Evolutionary conservation across 805 yeast species (phyloP), one percentile per base, ranked within the genome.

Genomic region (Saccharomycopsis amapae): DNA sequence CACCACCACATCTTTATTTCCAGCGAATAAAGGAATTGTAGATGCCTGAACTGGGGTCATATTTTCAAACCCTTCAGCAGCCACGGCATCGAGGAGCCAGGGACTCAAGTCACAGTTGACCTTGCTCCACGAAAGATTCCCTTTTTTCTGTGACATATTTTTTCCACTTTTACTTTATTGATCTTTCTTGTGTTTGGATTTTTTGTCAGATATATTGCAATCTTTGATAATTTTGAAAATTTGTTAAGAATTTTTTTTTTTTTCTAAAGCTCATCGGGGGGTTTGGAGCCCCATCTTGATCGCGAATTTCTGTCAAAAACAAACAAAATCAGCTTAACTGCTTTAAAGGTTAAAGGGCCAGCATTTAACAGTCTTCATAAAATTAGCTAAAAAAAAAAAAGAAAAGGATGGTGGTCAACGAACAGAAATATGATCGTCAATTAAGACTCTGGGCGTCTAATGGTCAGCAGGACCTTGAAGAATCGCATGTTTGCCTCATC

Each of bases 31-130:
- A 0, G 98, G 98, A 41, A 93, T 84, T 0, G 94, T 81, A 0
- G 97, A 78, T 0, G 98, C 97, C 60, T 93, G 98, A 0, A 93
- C 98, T 0, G 98, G 96, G 0, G 98, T 93, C 96, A 90, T 87
- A 10, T 75, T 61, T 2, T 76, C 73, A 59, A 75, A 89, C 2
- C 95, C 96, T 50, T 82, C 59, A 1, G 89, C 75, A n/a, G 67
- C 63, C 10, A 89, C 71, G 2, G 95, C 93, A 1, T 79, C 58
- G 42, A 44, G 19, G 20, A 50, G 35, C 53, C 53, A 50, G 13
- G 46, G 52, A 5, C 17, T 15, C 5, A 48, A 25, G 9, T 35
- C 32, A 34, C 47, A 44, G 24, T 40, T 44, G 19, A 48, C 23
- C 5, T 31, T 40, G 12, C 19, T 20, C 51, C 51, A 48, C 4